phyloP scores from a whole-genome alignment of 179 eudicot genomes.

The Silene vulgaris region DNA sequence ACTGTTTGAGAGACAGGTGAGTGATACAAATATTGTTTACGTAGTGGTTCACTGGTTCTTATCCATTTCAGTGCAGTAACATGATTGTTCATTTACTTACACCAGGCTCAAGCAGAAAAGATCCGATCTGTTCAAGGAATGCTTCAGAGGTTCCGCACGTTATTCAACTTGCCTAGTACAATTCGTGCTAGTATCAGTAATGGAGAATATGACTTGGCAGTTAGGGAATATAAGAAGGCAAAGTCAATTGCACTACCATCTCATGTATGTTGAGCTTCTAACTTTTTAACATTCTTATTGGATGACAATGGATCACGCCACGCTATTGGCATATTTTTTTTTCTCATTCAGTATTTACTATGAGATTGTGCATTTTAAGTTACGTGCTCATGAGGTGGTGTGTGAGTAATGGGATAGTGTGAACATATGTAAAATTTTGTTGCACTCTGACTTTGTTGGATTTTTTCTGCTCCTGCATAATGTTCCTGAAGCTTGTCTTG shows the following conservation, averaged over 20 bases:
- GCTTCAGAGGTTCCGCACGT: constrained; percentile 97
- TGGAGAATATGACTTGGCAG: constrained; percentile 97
- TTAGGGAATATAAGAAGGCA: constrained; percentile 97
- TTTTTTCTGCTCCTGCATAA: background rate
- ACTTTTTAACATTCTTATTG: constrained; percentile 6
- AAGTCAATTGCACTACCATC: constrained; percentile 95
- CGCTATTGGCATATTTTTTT: background rate
- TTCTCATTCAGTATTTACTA: background rate
- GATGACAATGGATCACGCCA: background rate
- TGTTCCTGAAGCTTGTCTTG: background rate
- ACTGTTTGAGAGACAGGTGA: constrained; percentile 96
- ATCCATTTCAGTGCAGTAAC: background rate
- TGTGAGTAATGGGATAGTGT: background rate
- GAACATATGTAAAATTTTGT: background rate
- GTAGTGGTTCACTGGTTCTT: background rate
- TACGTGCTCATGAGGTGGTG: background rate
- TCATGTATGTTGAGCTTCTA: constrained; percentile 51
- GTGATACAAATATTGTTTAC: constrained; percentile 22
- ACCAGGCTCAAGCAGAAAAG: constrained; percentile 96
- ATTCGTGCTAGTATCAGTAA: constrained; percentile 87
- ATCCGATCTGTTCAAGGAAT: constrained; percentile 99
- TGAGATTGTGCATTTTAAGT: background rate
- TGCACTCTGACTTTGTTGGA: background rate
- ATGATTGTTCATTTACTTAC: constrained; percentile 14
- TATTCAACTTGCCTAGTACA: constrained; percentile 91